Evolutionary conservation across 2,329 filamentous ascomycete species (phyloP), one percentile per base, ranked within the genome.

Genomic region (Hymenoscyphus fructigenus): DNA sequence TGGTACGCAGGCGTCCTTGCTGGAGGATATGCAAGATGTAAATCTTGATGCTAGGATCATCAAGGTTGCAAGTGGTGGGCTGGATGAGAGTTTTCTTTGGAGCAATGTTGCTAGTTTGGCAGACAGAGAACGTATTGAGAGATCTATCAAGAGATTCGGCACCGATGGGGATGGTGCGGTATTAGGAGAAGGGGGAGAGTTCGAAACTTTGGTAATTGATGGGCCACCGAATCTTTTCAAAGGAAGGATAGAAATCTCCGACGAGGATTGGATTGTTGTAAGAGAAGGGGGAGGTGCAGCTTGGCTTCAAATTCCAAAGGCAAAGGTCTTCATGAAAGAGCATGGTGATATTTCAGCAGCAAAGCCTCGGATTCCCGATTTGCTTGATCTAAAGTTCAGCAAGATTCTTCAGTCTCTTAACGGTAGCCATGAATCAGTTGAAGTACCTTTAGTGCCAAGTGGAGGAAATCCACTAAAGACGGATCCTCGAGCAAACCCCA

Each of bases 151-250:
- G 59, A 84, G 86, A 67, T 96, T 96, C 78, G 90, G 90, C 56
- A 79, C 83, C 67, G 80, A 79, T 73, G 80, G 85, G 66, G 79
- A 83, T 68, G 92, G 91, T 0, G 90, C 91, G 9, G 86, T 93
- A 10, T 79, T 98, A 20, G 95, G 95, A 0, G 95, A 98, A 76
- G 95, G 95, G 5, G 95, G 95, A 3, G 95, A 98, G 80, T 98
- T 96, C 77, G 95, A 98, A 83, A 98, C 93, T 34, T 80, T 98
- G 61, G 92, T 95, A 56, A 74, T 98, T 41, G 87, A 93, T 77
- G 95, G 94, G 12, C 94, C 94, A 9, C 72, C 74, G 0, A 79
- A 80, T 59, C 76, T 97, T 66, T 97, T 95, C 83, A 89, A 85
- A 78, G 85, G 83, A 69, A 85, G 82, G 60, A 90, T 98, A 67